phyloP scores from a whole-genome alignment of 2,329 filamentous ascomycete species.

The Davidsoniella neocaledoniae region DNA sequence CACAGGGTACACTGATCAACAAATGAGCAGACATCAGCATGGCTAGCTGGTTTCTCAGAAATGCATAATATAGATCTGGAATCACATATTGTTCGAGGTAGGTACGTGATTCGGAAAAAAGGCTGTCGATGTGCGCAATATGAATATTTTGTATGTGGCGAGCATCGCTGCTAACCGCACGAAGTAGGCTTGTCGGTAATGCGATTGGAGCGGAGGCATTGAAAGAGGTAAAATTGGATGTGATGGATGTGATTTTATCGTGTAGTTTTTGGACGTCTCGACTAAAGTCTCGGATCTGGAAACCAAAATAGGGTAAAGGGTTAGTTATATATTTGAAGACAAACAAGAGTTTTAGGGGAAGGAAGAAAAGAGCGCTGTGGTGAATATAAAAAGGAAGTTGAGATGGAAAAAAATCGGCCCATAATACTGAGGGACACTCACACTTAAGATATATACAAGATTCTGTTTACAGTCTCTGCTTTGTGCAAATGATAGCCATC shows the following conservation, averaged over 20 bases:
- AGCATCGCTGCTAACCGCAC: conserved; percentile 28
- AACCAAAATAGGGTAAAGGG: too few relatives aligned
- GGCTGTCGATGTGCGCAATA: conserved; percentile 28
- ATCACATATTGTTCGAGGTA: conserved; percentile 28
- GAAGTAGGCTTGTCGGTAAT: conserved; percentile 25
- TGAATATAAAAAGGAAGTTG: background rate
- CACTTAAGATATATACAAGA: conserved; percentile 34
- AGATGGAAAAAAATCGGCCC: too few relatives aligned
- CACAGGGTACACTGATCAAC: conserved; percentile 20
- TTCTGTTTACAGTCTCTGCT: conserved; percentile 29
- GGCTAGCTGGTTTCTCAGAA: conserved; percentile 35
- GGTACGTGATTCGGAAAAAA: conserved; percentile 27
- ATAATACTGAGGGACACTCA: conserved; percentile 16
- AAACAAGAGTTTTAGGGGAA: too few relatives aligned
- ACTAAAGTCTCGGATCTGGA: conserved; percentile 27
- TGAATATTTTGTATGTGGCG: conserved; percentile 27
- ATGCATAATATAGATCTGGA: conserved; percentile 32
- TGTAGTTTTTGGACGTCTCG: conserved; percentile 27
- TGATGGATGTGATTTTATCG: conserved; percentile 23
- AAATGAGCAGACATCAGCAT: conserved; percentile 29
- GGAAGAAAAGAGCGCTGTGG: background rate
- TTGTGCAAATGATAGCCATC: conserved; percentile 29
- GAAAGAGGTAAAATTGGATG: conserved; percentile 27
- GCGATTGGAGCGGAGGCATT: conserved; percentile 25
- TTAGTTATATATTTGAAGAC: too few relatives aligned